These are phyloP conservation scores for Leucaena leucocephala DNA, from an alignment of 306 rosid species.

Conservation along the genomic window DNA sequence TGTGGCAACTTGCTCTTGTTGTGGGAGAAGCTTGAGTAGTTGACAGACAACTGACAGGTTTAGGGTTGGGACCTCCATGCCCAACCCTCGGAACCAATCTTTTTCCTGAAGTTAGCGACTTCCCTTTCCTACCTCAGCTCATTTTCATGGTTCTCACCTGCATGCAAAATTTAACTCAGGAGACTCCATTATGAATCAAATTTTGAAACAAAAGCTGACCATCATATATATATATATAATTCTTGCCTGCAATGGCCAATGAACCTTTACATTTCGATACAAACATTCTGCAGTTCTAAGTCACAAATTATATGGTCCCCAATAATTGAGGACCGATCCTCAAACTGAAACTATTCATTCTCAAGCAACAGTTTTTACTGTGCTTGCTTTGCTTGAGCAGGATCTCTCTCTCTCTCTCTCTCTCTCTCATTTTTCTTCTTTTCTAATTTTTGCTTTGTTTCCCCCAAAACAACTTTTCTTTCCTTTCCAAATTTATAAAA, in stretches of 20 bases:
- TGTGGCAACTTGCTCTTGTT: too few species aligned
- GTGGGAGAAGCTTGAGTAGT: too few species aligned
- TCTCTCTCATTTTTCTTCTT: neutral
- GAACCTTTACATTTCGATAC: slow-evolving; percentile 12
- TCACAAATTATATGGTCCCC: slow-evolving; percentile 14
- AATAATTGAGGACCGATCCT: slow-evolving; percentile 23
- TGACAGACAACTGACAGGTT: too few species aligned
- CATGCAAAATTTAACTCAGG: neutral
- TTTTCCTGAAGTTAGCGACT: too few species aligned
- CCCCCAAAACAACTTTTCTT: slow-evolving; percentile 12
- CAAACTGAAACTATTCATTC: slow-evolving; percentile 2
- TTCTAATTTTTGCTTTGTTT: neutral
- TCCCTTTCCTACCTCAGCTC: too few species aligned
- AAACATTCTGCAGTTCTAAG: slow-evolving; percentile 9
- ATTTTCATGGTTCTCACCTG: neutral
- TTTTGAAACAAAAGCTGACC: neutral
- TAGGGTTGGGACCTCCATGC: too few species aligned
- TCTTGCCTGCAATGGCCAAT: neutral
- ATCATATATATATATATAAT: neutral
- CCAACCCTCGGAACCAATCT: too few species aligned
- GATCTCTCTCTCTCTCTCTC: neutral
- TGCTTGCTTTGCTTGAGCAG: neutral
- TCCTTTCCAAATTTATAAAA: neutral
- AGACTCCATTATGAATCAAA: neutral
- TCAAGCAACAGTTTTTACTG: slow-evolving; percentile 24